A percentile compares a stretch with the other conserved stretches of the same genome.
phyloP scores from a whole-genome alignment of 805 yeast species.

The Barnettozyma populi region DNA sequence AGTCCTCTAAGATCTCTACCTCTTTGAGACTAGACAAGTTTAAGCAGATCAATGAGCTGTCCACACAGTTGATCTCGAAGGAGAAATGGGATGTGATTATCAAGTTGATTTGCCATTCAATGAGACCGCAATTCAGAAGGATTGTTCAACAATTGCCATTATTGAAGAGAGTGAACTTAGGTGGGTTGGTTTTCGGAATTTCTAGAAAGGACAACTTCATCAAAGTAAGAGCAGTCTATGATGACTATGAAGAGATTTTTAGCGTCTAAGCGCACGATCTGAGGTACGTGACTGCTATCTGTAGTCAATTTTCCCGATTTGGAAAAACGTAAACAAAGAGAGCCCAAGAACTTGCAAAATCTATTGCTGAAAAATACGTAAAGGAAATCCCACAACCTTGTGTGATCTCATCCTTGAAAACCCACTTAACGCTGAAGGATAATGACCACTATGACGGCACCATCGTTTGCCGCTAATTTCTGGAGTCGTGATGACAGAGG shows the following conservation, averaged over 20 bases:
- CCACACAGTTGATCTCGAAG: slow-evolving; percentile 12
- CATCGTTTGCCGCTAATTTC: slow-evolving; percentile 40
- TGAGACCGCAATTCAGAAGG: slow-evolving; percentile 17
- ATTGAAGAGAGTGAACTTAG: slow-evolving; percentile 22
- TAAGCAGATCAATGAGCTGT: slow-evolving; percentile 16
- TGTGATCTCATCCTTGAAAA: neutral
- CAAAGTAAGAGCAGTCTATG: slow-evolving; percentile 19
- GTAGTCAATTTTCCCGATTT: slow-evolving; percentile 13
- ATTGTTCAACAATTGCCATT: slow-evolving; percentile 12
- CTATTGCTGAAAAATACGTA: neutral
- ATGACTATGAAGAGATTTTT: slow-evolving; percentile 21
- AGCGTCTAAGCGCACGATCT: neutral
- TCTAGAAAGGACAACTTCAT: slow-evolving; percentile 4
- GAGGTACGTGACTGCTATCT: neutral
- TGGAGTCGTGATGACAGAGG: slow-evolving; percentile 63
- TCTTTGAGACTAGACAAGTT: slow-evolving; percentile 20
- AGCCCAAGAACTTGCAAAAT: neutral
- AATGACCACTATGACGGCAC: slow-evolving; percentile 11
- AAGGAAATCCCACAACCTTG: neutral
- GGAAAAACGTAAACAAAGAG: slow-evolving; percentile 21
- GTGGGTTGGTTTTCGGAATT: slow-evolving; percentile 23
- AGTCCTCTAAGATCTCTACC: slow-evolving; percentile 20
- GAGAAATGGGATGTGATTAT: slow-evolving; percentile 18
- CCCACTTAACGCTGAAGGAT: neutral
- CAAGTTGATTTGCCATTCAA: slow-evolving; percentile 20